Base-by-base conservation (phyloP, 2,329 filamentous ascomycete genomes). In the Ploettnerulaceae sp. region DNA sequence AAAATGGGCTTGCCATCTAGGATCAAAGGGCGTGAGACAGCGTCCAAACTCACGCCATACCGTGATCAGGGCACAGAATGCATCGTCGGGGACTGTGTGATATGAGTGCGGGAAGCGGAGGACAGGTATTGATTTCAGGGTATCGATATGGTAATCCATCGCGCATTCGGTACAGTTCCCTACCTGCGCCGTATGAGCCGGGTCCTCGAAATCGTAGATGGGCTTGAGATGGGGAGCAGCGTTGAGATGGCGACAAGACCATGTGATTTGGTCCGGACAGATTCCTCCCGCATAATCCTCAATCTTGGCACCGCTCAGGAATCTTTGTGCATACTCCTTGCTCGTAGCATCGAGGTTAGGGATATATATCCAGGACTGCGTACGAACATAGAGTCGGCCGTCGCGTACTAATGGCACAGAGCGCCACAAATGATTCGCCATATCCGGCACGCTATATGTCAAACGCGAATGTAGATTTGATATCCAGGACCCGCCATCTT, bases 11-110 rank as follows among this genome's bases (percentile, higher is more conserved):
- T 6, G n/a, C 36, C 36, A 49, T 31, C 47, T 20, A 6, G 42
- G 47, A 34, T 49, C 47, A 11, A 22, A 49, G 2, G 38, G 34
- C 6, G 34, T 46, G 14, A 33, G 26, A 25, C 47, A 49, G 4
- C 21, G 18, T n/a, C 47, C 47, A 17, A 49, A 49, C 29, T 49
- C 47, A 4, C 47, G 36, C 42, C 42, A 49, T 11, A 17, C 22
- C 6, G 47, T 46, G 1, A 49, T 12, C 9, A 46, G 37, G 14
- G 45, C 26, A 18, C 36, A 29, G 15, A 14, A 39, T 7, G 14
- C 32, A 11, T 20, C 15, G 7, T 12, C 5, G 3, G 8, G 6
- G 9, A 39, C 20, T 3, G 24, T 5, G n/a, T 21, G 36, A 26
- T 12, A 11, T 18, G 17, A n/a, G 36, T 7, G 11, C 11, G 4